These are phyloP conservation scores for Crithidia bombi DNA, from an alignment of 208 protist genomes.

Conservation along the genomic window DNA sequence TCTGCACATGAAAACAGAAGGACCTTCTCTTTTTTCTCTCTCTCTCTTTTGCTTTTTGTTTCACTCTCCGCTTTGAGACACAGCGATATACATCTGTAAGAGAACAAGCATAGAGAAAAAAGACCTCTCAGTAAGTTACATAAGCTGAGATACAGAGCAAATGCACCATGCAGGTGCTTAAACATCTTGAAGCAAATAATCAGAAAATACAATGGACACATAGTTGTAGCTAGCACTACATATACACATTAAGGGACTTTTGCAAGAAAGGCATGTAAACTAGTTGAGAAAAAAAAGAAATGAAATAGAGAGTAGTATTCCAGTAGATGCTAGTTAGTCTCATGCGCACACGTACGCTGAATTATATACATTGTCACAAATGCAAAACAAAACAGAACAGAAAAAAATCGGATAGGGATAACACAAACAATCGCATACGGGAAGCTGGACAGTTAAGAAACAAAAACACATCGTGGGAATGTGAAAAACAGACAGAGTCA, in stretches of 20 bases:
- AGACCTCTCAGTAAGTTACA: too few relatives aligned
- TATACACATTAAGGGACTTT: too few relatives aligned
- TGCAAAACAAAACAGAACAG: constrained; percentile 27
- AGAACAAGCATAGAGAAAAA: constrained; percentile 17
- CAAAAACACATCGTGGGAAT: background rate
- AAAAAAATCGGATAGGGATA: constrained; percentile 22
- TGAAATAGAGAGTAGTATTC: background rate
- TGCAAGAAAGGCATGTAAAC: background rate
- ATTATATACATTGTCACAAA: constrained; percentile 6
- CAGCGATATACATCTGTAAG: background rate
- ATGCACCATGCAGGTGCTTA: too few relatives aligned
- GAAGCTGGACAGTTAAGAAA: background rate
- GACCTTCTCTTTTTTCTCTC: background rate
- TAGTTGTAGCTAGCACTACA: too few relatives aligned
- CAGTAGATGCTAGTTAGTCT: background rate
- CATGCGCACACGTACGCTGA: too few relatives aligned
- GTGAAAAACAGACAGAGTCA: background rate
- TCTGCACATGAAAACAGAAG: too few relatives aligned
- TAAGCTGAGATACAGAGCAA: too few relatives aligned
- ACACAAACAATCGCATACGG: too few relatives aligned
- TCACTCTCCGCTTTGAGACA: background rate
- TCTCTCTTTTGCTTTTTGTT: background rate
- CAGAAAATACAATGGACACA: too few relatives aligned
- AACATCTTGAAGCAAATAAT: too few relatives aligned
- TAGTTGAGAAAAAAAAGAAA: constrained; percentile 7